Base-by-base conservation (phyloP, 331 rosid species). In the Rosa hybrid region DNA sequence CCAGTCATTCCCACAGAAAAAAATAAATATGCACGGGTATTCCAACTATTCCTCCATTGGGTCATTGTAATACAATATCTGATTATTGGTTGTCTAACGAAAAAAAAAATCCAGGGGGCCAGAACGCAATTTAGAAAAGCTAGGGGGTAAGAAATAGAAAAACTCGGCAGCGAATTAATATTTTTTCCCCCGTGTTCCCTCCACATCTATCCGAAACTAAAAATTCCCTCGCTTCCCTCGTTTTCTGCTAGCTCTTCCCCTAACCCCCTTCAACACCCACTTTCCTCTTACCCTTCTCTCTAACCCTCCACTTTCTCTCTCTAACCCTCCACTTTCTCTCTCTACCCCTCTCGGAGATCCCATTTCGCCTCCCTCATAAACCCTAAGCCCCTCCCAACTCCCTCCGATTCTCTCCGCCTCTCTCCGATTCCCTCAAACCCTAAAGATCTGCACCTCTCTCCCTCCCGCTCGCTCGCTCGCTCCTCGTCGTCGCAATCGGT, bases 161-260 rank as follows among this genome's bases (percentile, higher is more conserved):
- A 56, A 17, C 0, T 23, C 3, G 46, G 12, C 2, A 8, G 72
- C 77, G 77, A 63, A 68, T 62, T 46, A 46, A 65, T 68, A 38
- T 76, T 50, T 78, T 70, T 81, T 78, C 53, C 85, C 76, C 85
- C 34, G 54, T 34, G 85, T 94, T 94, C 98, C 98, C 98, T 95
- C 98, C 98, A 95, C 98, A 91, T 88, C 94, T 86, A 88, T 89
- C 98, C 92, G 95, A 92, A 77, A 92, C 88, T 87, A 90, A 91
- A 65, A 93, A 88, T 88, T 91, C 97, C 98, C 94, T 91, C 97
- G 60, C 94, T 90, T 92, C 97, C 98, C 97, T 93, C 98, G 94
- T 93, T 89, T 89, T 90, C 93, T 93, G 80, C 73, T 77, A 11
- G 39, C 86, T 85, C 85, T 57, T 63, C 23, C 84, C 77, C 71